A percentile compares a stretch with the other conserved stretches of the same genome.
These are phyloP conservation scores for Scheffersomyces coipomensis DNA, from an alignment of 805 yeast species.

Conservation along the genomic window DNA sequence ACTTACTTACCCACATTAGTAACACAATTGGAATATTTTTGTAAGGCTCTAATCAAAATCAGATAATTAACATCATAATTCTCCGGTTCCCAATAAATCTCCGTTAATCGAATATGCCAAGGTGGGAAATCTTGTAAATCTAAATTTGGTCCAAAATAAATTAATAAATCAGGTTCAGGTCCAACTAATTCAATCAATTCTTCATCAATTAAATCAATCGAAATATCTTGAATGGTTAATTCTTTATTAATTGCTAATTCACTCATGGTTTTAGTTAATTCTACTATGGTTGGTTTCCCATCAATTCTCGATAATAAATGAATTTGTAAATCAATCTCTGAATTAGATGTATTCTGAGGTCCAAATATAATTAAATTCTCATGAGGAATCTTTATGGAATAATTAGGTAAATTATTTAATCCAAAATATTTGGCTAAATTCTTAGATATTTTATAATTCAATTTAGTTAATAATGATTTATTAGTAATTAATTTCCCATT, in stretches of 20 bases:
- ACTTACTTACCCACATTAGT: slow-evolving; percentile 85
- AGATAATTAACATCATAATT: slow-evolving; percentile 78
- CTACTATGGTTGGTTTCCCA: slow-evolving; percentile 89
- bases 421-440: slow-evolving; percentile 76
- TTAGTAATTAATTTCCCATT: slow-evolving; percentile 62
- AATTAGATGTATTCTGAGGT: slow-evolving; percentile 15
- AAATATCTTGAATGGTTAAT: slow-evolving; percentile 63
- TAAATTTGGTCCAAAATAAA: slow-evolving; percentile 81
- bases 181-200: slow-evolving; percentile 77
- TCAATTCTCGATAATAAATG: slow-evolving; percentile 71
- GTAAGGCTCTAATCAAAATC: slow-evolving; percentile 76
- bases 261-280: slow-evolving; percentile 81
- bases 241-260: slow-evolving; percentile 65
- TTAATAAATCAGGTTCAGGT: slow-evolving; percentile 86
- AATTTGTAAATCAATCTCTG: slow-evolving; percentile 56
- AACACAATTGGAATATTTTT: slow-evolving; percentile 74
- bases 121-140: slow-evolving; percentile 96
- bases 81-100: slow-evolving; percentile 88
- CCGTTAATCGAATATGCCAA: slow-evolving; percentile 92
- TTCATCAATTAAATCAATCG: slow-evolving; percentile 71
- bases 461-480: slow-evolving; percentile 36
- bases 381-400: slow-evolving; percentile 67
- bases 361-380: slow-evolving; percentile 45
- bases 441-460: slow-evolving; percentile 54
- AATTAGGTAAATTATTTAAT: slow-evolving; percentile 60